Evolutionary conservation across 2,329 filamentous ascomycete species (phyloP), one percentile per base, ranked within the genome.

Genomic region (Pestalotiopsis sp.): DNA sequence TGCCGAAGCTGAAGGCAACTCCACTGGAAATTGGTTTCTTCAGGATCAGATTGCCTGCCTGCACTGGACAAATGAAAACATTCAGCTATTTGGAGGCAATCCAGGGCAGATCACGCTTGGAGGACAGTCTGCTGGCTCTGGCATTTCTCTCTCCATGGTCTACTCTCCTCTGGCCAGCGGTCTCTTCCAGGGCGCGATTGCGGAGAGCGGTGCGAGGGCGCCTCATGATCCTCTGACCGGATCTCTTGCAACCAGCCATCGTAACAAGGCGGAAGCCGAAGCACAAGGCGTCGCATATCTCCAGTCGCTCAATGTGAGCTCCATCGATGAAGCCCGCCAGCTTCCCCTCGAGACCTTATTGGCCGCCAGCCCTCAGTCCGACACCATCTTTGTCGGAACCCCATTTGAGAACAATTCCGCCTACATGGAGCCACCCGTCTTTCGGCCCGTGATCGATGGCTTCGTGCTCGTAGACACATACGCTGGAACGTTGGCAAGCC

Each of bases 141-240:
- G 72, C 3, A 70, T 67, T 63, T 72, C 72, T 20, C 58, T 75
- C 4, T 69, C 72, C 41, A 72, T 73, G 62, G 73, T 79, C 67
- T 77, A 71, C 39, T 73, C 70, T 61, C 77, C 74, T 31, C 70
- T 77, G 12, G 69, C 69, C 4, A 67, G 69, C 4, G 73, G 71
- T 2, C 72, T 76, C 7, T 70, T 79, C 41, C 66, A 71, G 17
- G 74, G 74, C 38, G 74, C 74, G 49, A 80, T 80, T 60, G 70
- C 77, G 3, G 76, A 80, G 69, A 77, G 74, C 62, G 78, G 78
- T 65, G 79, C 73, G 13, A 75, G 77, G 14, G 74, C 69, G 17
- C 72, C 75, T 36, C 74, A 72, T 56, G 77, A 78, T 69, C 77
- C 75, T 39, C 67, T 70, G 61, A 77, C 74, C 1, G 75, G 73